These are phyloP conservation scores for Ganoderma leucocontextum DNA, from an alignment of 1,284 basidiomycete species.

Conservation along the genomic window DNA sequence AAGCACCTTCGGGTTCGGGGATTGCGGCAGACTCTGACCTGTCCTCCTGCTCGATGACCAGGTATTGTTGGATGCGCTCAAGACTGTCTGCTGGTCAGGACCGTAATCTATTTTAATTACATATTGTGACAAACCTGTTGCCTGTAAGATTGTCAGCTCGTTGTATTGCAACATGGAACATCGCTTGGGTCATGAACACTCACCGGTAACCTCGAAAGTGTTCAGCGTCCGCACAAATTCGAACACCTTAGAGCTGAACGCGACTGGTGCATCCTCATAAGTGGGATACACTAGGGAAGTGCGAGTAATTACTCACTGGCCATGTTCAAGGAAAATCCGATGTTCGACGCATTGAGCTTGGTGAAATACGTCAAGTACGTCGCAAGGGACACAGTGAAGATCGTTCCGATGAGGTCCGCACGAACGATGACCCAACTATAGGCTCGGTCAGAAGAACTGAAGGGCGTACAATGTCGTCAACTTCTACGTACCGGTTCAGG, in stretches of 20 bases:
- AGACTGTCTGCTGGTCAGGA: constrained; percentile 51
- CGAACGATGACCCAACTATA: constrained; percentile 63
- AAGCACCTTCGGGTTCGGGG: constrained; percentile 54
- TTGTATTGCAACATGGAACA: not conserved
- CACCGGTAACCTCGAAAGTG: constrained; percentile 64
- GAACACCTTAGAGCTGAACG: constrained; percentile 63
- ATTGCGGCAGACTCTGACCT: constrained; percentile 29
- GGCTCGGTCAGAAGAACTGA: constrained; percentile 9
- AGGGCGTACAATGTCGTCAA: too few relatives aligned
- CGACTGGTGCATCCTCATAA: constrained; percentile 42
- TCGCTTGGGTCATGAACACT: constrained; percentile 20
- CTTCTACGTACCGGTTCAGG: constrained; percentile 50
- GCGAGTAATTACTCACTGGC: constrained; percentile 42
- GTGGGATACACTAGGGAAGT: not conserved
- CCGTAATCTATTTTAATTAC: not conserved
- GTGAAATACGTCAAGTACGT: constrained; percentile 57
- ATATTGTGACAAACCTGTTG: constrained; percentile 51
- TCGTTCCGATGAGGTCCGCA: constrained; percentile 55
- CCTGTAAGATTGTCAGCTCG: constrained; percentile 36
- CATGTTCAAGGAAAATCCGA: constrained; percentile 59
- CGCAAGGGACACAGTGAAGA: constrained; percentile 60
- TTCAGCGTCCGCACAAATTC: constrained; percentile 62
- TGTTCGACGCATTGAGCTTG: constrained; percentile 50
- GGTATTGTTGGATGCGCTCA: constrained; percentile 79
- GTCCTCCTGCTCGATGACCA: constrained; percentile 78